Percentiles rank a stretch among this genome's conserved stretches.
Evolutionary conservation across 139 green algal species (phyloP).

Genomic region (Chlamydomonas eustigma): DNA sequence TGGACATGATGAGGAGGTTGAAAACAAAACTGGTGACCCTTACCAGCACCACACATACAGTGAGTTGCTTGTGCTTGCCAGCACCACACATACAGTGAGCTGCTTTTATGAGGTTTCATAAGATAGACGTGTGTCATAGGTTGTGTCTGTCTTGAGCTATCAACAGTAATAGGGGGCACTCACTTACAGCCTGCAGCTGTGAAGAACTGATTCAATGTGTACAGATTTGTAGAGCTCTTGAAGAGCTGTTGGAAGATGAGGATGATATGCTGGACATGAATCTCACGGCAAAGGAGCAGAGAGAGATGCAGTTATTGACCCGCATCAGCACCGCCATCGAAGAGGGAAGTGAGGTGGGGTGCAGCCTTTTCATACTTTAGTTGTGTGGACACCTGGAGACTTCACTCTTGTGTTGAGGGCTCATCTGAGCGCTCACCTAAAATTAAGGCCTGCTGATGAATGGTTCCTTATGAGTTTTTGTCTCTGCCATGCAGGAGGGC

Average conservation of each 20-base stretch:
- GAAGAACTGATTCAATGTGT: no score
- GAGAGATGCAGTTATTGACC: conserved; percentile 4
- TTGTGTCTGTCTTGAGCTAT: no score
- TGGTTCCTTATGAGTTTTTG: background rate
- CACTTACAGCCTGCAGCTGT: no score
- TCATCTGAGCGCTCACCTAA: background rate
- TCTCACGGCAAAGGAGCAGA: conserved; percentile 15
- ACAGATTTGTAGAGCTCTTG: conserved; percentile 3
- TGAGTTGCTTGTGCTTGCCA: conserved; percentile 13
- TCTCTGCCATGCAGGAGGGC: background rate
- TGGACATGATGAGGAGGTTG: conserved; percentile 13
- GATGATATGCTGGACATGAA: conserved; percentile 30
- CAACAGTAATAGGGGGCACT: no score
- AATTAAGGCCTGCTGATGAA: background rate
- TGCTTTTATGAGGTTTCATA: no score
- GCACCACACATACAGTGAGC: conserved; percentile 15
- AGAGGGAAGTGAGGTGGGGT: conserved; percentile 5
- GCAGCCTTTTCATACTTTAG: background rate
- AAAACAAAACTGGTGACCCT: conserved; percentile 14
- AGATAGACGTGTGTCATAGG: no score
- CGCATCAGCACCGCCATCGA: background rate
- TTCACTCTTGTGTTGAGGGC: no score
- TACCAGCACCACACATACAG: conserved; percentile 7
- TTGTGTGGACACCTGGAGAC: background rate
- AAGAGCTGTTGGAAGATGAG: conserved; percentile 24